Base-by-base conservation (phyloP, 2,329 filamentous ascomycete species). In the Achaetomium macrosporum region DNA sequence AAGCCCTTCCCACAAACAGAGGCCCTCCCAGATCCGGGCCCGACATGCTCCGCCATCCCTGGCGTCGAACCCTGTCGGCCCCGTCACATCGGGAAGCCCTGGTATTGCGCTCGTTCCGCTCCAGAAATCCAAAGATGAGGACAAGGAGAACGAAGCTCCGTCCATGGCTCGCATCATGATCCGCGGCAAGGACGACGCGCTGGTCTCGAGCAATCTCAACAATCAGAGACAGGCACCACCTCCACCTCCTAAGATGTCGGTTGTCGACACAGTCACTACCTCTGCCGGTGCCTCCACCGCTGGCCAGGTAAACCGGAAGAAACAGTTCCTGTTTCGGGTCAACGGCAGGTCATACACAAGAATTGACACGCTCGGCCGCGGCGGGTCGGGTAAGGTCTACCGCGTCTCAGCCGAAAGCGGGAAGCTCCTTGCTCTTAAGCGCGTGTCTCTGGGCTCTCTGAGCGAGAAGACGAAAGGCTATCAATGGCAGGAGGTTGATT, bases 341-440 rank as follows among this genome's bases (percentile, higher is more conserved):
- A 99, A 99, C 65, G 89, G 90, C 56, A 95, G 95, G 66, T 81
- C 84, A 35, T 99, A 95, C 66, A 93, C 90, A 19, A 81, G 92
- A 43, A 81, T 97, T 57, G 91, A 96, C 67, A 89, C 87, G 60
- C 85, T 99, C 59, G 93, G 93, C 10, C 85, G 91, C 53, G 93
- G 93, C 57, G 93, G 93, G 31, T 96, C 90, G 61, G 91, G 87
- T 46, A 91, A 95, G 65, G 93, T 99, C 1, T 99, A 96, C 69
- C 85, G 90, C 42, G 93, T 99, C 33, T 95, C 95, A 76, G 92
- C 93, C 0, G 93, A 99, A 68, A 97, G 96, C 65, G 91, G 90
- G 64, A 95, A 91, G 68, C 89, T 96, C 70, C 91, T 96, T 69
- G 93, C 93, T 1, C 72, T 99, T 60, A 99, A 99, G 72, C 81